These are phyloP conservation scores for Pseudisothecium myosuroides DNA, from an alignment of 225 moss, liverwort and hornwort species.

Conservation along the genomic window DNA sequence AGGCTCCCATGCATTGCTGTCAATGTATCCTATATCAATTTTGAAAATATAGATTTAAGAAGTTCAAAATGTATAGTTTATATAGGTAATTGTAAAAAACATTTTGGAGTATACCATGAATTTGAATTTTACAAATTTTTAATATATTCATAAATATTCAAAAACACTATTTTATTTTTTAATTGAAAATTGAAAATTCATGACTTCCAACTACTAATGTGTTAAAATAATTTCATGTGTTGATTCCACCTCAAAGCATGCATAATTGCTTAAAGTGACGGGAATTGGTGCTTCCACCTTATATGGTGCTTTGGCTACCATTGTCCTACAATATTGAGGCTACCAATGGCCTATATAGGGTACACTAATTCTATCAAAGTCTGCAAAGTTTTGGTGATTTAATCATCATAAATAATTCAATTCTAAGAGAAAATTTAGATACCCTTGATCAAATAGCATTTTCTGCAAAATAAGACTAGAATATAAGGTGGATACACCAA, in stretches of 20 bases:
- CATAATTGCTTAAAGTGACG: background rate
- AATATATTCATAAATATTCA: background rate
- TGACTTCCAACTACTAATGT: background rate
- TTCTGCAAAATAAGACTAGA: fast-evolving
- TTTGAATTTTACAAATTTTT: background rate
- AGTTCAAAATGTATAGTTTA: background rate
- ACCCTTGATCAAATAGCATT: fast-evolving
- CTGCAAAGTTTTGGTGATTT: background rate
- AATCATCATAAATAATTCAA: background rate
- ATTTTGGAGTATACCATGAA: background rate
- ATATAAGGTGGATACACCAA: too few species aligned
- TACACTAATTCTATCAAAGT: background rate
- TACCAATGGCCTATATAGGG: background rate
- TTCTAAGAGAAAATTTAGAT: background rate
- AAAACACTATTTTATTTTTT: background rate
- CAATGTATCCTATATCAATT: fast-evolving
- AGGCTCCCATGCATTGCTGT: background rate
- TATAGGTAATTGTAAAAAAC: background rate
- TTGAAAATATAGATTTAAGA: background rate
- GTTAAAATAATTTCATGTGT: background rate
- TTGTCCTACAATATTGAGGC: background rate
- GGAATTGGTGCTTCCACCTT: too few species aligned
- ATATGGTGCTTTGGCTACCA: background rate
- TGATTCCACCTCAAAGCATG: background rate
- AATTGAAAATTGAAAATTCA: too few species aligned